Evolutionary conservation across 306 rosid species (phyloP), one percentile per base, ranked within the genome.

Genomic region (Medicago arabica): DNA sequence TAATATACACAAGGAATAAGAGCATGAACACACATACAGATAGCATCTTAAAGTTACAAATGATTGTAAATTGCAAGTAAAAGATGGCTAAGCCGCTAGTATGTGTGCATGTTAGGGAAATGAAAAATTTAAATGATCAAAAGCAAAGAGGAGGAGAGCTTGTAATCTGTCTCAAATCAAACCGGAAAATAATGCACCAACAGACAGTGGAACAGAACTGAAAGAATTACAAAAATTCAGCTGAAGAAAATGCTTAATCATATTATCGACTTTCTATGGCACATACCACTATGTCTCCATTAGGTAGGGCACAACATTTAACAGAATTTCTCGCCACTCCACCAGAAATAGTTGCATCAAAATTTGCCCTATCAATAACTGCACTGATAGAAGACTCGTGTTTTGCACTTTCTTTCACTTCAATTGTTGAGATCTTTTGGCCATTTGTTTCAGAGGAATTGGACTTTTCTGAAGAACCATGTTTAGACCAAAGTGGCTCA

Each of bases 251-350:
- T 44, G 66, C 76, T 78, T 61, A 4, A 16, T 41, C 17, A 40
- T 68, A 23, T 23, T 63, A 62, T 75, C 57, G 61, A 73, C 85
- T 83, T 82, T 75, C 66, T 75, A 75, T 74, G 78, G 74, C 85
- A 84, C 97, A 67, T 92, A 95, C 99, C 99, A 92, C 92, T 88
- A 95, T 83, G 84, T 93, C 97, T 79, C 99, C 99, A 81, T 88
- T 93, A 67, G 97, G 86, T 73, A 95, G 96, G 72, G 97, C 89
- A 86, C 86, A 89, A 84, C 97, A 89, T 87, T 90, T 89, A 64
- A 89, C 88, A 75, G 86, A 84, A 80, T 85, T 93, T 85, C 99
- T 89, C 13, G 97, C 99, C 67, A 82, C 87, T 70, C 99, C 98
- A 74, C 97, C 96, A 82, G 92, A 86, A 77, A 89, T 81, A 55